These are phyloP conservation scores for Pseudoneurospora amorphoporcata DNA, from an alignment of 495 filamentous ascomycete species.

Conservation along the genomic window DNA sequence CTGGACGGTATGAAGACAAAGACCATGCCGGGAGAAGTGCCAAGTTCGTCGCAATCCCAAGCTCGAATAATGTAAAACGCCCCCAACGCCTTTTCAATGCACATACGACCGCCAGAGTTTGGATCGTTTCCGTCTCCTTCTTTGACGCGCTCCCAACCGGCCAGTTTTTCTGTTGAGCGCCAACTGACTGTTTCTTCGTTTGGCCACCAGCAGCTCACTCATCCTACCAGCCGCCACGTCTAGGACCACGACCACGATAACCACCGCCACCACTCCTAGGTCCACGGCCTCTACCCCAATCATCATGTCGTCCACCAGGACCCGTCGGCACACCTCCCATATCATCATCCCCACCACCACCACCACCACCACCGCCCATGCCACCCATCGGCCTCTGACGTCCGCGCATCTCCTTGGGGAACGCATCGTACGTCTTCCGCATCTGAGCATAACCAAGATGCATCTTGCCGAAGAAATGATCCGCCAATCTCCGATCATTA, in stretches of 20 bases:
- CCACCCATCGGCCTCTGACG: conserved; percentile 44
- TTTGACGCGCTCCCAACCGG: not conserved
- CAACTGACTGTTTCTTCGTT: not conserved
- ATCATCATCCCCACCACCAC: conserved; percentile 37
- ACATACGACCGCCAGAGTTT: not conserved
- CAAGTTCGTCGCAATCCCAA: not conserved
- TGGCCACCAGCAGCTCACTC: not conserved
- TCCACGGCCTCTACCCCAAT: conserved; percentile 39
- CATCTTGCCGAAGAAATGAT: conserved; percentile 99
- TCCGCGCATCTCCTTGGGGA: conserved; percentile 75
- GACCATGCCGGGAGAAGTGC: not conserved
- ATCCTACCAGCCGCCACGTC: conserved; percentile 10
- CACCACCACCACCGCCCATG: conserved; percentile 39
- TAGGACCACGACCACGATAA: conserved; percentile 3
- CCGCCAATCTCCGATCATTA: conserved; percentile 85
- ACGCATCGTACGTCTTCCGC: conserved; percentile 78
- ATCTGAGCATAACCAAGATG: conserved; percentile 96
- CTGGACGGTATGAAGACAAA: not conserved
- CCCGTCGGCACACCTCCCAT: conserved; percentile 26
- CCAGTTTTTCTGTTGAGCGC: not conserved
- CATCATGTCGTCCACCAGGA: conserved; percentile 47
- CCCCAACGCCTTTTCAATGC: not conserved
- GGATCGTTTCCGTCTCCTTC: not conserved
- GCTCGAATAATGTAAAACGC: not conserved
- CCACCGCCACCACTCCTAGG: conserved; percentile 33